Evolutionary conservation across 345 rosid genomes (phyloP), one percentile per base, ranked within the genome.

Genomic region (Litchi chinensis): DNA sequence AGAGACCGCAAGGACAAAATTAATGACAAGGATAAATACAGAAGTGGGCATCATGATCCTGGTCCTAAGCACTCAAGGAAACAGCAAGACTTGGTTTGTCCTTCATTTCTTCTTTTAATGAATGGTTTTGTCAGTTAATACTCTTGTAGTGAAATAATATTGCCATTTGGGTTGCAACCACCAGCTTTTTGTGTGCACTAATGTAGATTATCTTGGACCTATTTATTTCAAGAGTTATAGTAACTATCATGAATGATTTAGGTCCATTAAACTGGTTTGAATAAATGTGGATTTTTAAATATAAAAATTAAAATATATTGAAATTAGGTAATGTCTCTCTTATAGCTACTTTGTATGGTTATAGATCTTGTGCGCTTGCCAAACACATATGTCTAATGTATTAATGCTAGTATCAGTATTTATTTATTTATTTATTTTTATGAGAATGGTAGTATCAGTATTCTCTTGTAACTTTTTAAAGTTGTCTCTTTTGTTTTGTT

Each of bases 51-150:
- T 83, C 93, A 84, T 68, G 92, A 91, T 40, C 86, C 91, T 82
- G 91, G 85, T 28, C 85, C 80, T 32, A 91, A 90, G 84, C 92
- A 86, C 83, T 88, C 88, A 26, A 92, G 89, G 80, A 90, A 89
- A 78, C 91, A 90, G 75, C 93, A 90, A 66, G 93, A 92, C 48
- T 92, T 90, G 96, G 97, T 92, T 78, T 59, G 80, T 18, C 16
- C 21, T 24, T 28, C 43, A 43, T 74, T 26, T 11, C 10, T 59
- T 54, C 65, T 62, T 70, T 60, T 60, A 59, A 60, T 21, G 65
- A 40, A 59, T 82, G 26, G 5, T 63, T 41, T 15, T 2, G 43
- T 24, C 15, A 10, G n/a, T 40, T 59, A 46, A 5, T 52, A 52
- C 26, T 59, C 65, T 39, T 54, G 48, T 72, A 56, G 8, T 37